These are phyloP conservation scores for Paramyrothecium roridum DNA, from an alignment of 2,329 filamentous ascomycete species.

Conservation along the genomic window DNA sequence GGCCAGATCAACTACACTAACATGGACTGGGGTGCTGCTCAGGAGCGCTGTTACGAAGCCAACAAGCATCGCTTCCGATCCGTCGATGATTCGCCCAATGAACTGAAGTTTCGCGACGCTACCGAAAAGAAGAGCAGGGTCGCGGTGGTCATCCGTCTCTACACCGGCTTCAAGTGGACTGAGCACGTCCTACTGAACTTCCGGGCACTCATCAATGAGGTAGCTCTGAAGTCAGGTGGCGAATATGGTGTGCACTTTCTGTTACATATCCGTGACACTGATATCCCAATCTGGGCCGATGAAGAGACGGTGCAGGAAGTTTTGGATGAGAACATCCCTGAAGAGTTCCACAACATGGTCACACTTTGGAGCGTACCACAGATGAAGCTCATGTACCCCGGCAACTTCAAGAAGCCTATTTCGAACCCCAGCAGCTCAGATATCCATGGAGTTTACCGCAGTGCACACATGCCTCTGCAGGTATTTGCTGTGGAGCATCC, in stretches of 20 bases:
- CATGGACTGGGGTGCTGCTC: constrained; percentile 54
- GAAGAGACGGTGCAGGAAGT: constrained; percentile 69
- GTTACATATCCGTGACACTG: constrained; percentile 78
- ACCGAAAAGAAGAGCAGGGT: constrained; percentile 54
- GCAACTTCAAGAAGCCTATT: constrained; percentile 67
- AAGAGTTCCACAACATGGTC: constrained; percentile 76
- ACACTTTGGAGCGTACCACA: constrained; percentile 83
- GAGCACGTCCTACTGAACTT: constrained; percentile 76
- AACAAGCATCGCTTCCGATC: constrained; percentile 61
- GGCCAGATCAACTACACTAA: constrained; percentile 54
- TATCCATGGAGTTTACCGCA: constrained; percentile 68
- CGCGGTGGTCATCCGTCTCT: constrained; percentile 76
- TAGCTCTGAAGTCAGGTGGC: constrained; percentile 72
- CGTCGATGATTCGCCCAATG: constrained; percentile 34
- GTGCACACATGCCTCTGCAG: constrained; percentile 60
- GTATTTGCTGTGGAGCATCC: constrained; percentile 61
- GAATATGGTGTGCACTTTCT: constrained; percentile 83
- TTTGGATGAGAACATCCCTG: constrained; percentile 61
- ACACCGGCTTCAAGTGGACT: constrained; percentile 76
- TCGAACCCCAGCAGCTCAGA: constrained; percentile 53
- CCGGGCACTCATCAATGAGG: constrained; percentile 75
- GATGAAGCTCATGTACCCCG: constrained; percentile 74
- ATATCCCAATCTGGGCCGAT: constrained; percentile 78
- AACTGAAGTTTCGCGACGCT: constrained; percentile 20
- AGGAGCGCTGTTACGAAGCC: constrained; percentile 49